Conservation (phyloP, 176 grass and related monocot genomes). For the Tuctoria greenei region DNA sequence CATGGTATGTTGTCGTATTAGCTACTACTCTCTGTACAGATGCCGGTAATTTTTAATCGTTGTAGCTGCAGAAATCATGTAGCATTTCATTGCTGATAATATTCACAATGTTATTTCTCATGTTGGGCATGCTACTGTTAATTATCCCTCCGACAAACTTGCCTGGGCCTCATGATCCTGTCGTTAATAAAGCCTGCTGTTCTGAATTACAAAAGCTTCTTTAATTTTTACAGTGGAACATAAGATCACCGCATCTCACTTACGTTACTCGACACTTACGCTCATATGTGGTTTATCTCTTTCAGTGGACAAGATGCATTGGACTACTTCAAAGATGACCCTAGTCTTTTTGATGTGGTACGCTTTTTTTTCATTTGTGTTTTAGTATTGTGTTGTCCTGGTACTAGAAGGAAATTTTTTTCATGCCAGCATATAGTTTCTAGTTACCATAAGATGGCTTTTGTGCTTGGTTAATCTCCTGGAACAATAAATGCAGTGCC, state of each 20-base stretch:
- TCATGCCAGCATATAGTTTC: not conserved
- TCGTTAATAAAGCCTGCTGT: not conserved
- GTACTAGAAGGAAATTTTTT: constrained; percentile 12
- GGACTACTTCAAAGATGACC: constrained; percentile 81
- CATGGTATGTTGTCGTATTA: not conserved
- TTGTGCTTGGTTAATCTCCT: constrained; percentile 11
- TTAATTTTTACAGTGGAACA: not conserved
- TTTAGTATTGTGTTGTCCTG: not conserved
- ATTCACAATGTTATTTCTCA: not conserved
- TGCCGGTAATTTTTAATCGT: constrained; percentile 11
- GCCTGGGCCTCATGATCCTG: not conserved
- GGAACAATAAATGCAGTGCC: not conserved
- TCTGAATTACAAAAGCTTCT: not conserved
- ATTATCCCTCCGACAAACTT: not conserved
- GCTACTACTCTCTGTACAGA: not conserved
- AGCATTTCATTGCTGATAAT: constrained; percentile 2
- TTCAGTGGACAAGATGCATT: constrained; percentile 84
- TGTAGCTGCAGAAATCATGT: not conserved
- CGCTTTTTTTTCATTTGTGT: not conserved
- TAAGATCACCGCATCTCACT: not conserved
- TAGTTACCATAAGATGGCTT: not conserved
- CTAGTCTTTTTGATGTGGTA: constrained; percentile 88
- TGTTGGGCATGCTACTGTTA: not conserved
- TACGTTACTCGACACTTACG: constrained; percentile 6
- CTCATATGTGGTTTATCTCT: constrained; percentile 27